Conservation (phyloP, 257 asterid species). For the Solanum medicagineum region DNA sequence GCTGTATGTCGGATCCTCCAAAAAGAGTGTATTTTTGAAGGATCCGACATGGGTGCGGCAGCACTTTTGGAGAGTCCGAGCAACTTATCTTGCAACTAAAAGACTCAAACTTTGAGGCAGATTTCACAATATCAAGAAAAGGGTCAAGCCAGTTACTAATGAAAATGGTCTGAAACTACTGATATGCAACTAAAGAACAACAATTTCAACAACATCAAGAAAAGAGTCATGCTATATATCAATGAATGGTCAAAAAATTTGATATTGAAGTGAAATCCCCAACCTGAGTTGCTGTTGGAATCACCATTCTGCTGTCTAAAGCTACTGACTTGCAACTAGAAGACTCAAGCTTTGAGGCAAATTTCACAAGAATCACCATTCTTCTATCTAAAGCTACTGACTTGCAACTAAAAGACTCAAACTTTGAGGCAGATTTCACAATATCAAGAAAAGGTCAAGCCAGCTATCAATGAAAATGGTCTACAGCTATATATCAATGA, state of each 20-base stretch:
- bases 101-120: background rate
- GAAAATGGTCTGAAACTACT: background rate
- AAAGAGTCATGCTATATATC: background rate
- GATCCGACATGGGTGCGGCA: too few relatives aligned
- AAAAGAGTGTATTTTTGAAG: too few relatives aligned
- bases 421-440: background rate
- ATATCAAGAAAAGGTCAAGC: background rate
- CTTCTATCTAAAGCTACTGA: background rate
- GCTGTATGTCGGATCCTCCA: too few relatives aligned
- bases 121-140: background rate
- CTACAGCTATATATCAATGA: background rate
- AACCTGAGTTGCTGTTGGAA: background rate
- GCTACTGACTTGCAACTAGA: background rate
- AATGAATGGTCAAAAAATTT: background rate
- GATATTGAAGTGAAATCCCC: background rate
- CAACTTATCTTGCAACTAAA: background rate
- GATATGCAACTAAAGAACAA: background rate
- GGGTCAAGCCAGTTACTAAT: background rate
- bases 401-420: background rate
- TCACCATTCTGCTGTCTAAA: background rate
- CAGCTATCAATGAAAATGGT: background rate
- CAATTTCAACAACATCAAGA: background rate
- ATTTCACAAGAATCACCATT: slow-evolving; percentile 14
- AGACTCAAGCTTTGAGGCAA: background rate
- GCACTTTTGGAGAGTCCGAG: too few relatives aligned